A percentile compares a stretch with the other conserved stretches of the same genome.
Evolutionary conservation across 108 stramenopile species (phyloP).

Genomic region (Cyclotella cryptica): DNA sequence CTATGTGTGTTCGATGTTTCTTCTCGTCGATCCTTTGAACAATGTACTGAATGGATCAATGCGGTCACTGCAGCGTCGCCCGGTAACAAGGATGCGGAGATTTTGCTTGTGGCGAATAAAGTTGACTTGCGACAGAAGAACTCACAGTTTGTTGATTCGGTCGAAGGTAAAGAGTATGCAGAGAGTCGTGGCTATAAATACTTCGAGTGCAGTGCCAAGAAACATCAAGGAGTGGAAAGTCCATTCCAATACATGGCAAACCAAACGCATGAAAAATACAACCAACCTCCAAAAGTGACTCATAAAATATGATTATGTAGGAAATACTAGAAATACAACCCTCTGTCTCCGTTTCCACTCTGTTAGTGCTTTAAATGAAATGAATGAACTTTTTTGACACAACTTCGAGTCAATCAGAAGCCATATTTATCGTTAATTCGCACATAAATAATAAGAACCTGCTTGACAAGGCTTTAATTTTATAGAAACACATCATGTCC

Average conservation of each 20-base stretch:
- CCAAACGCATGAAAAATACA: background rate
- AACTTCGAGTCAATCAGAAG: no score
- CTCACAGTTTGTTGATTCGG: background rate
- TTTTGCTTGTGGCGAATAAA: slow-evolving; percentile 12
- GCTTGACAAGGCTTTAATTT: background rate
- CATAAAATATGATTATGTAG: no score
- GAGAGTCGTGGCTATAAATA: slow-evolving; percentile 1
- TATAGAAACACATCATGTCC: background rate
- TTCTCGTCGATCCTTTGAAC: slow-evolving; percentile 8
- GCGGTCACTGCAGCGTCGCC: background rate
- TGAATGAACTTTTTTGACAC: no score
- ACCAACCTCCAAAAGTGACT: no score
- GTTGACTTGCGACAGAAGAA: slow-evolving; percentile 5
- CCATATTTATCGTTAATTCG: no score
- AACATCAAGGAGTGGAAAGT: background rate
- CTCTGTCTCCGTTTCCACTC: no score
- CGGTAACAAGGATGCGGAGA: background rate
- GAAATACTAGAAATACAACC: no score
- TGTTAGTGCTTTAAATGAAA: no score
- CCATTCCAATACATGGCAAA: slow-evolving; percentile 7
- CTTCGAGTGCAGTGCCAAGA: background rate
- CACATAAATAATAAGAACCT: no score
- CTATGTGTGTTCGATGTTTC: slow-evolving; percentile 12
- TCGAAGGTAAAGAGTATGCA: slow-evolving; percentile 9
- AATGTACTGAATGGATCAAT: slow-evolving; percentile 12